Evolutionary conservation across 2,329 filamentous ascomycete species (phyloP).

Genomic region (Aureobasidium leucospermi): DNA sequence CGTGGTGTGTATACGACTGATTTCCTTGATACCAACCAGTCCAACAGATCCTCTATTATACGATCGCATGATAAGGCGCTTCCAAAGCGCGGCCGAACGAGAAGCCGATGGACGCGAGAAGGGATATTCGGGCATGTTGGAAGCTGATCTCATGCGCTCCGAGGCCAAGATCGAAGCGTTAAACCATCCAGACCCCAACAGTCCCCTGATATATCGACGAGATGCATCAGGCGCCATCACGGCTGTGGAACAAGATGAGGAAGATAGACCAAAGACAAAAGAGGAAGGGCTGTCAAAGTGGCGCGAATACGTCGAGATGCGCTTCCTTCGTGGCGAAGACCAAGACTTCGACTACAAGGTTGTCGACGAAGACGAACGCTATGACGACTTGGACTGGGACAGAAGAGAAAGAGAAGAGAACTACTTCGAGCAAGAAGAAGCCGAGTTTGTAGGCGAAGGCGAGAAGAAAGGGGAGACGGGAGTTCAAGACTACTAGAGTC

Average conservation of each 20-base stretch:
- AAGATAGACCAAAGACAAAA: constrained; percentile 48
- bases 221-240: constrained; percentile 50
- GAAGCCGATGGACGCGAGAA: constrained; percentile 65
- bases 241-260: constrained; percentile 49
- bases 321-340: constrained; percentile 70
- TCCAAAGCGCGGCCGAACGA: constrained; percentile 66
- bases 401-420: constrained; percentile 60
- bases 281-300: constrained; percentile 63
- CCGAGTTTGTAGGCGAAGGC: constrained; percentile 26
- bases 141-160: constrained; percentile 68
- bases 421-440: constrained; percentile 73
- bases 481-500: constrained; percentile 37
- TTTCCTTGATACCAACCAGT: constrained; percentile 13
- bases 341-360: constrained; percentile 67
- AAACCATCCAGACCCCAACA: constrained; percentile 44
- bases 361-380: constrained; percentile 66
- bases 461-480: constrained; percentile 39
- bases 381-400: constrained; percentile 57
- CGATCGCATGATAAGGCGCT: constrained; percentile 69
- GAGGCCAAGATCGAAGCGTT: constrained; percentile 66
- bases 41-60: constrained; percentile 67
- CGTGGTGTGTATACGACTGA: constrained; percentile 9
- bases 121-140: constrained; percentile 71
- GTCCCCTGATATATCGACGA: constrained; percentile 43
- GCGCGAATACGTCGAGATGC: constrained; percentile 62